Base-by-base conservation (phyloP, 2,329 filamentous ascomycete genomes). In the Apiospora malaysiana region DNA sequence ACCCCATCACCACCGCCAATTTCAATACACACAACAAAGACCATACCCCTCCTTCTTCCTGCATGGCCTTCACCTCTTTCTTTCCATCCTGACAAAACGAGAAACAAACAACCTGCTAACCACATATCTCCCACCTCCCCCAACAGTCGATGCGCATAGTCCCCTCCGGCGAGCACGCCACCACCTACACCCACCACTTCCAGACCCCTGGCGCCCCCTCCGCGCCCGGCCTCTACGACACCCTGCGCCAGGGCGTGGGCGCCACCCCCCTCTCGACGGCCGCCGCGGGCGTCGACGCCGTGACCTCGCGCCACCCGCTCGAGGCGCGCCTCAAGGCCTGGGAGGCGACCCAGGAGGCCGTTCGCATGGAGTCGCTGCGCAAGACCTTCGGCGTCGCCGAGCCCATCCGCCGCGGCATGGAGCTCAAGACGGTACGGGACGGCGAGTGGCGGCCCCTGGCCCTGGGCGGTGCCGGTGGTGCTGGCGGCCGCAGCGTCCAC, bases 401-500 rank as follows among this genome's bases (percentile, higher is more conserved):
- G 88, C 96, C 96, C 3, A 91, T 98, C 77, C 91, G 94, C 71
- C 90, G 95, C 70, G 93, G 92, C 73, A 98, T 99, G 96, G 96
- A 99, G 86, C 87, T 97, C 81, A 93, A 94, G 89, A 95, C 97
- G 80, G 91, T 93, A 23, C 85, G 90, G 73, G 90, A 92, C 72
- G 92, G 94, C 74, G 91, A 93, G 82, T 97, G 94, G 92, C 88
- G 90, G 78, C 94, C 94, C 67, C 84, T 89, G 76, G 90, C 89
- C 65, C 85, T 97, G 70, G 88, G 90, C 63, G 90, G 91, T 47
- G 18, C 16, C 23, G 83, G 85, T 69, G 84, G 79, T 76, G 3
- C 32, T 3, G 82, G 74, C 76, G 74, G 85, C 66, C 87, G 89
- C 14, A 90, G 90, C 78, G 87, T 98, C 68, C 95, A 98, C 84